phyloP scores from a whole-genome alignment of 2,329 filamentous ascomycete genomes.

The Exophiala viscosa region DNA sequence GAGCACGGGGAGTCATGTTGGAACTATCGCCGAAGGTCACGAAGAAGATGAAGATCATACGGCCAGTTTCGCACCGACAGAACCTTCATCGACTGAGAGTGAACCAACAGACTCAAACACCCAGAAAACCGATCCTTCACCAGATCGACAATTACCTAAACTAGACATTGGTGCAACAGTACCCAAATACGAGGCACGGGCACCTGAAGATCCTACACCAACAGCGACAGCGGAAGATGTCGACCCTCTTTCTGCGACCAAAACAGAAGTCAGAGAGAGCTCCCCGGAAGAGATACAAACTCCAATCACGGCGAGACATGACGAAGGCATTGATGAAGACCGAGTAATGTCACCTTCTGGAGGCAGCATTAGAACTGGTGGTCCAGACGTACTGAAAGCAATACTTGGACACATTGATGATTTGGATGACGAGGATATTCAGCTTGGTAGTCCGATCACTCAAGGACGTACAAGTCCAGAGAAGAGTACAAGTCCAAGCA shows the following conservation, averaged over 20 bases:
- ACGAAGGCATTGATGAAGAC: slow-evolving; percentile 8
- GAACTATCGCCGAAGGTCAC: slow-evolving; percentile 76
- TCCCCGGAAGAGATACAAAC: slow-evolving; percentile 5
- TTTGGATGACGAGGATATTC: slow-evolving; percentile 9
- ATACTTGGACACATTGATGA: slow-evolving; percentile 25
- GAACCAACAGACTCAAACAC: neutral
- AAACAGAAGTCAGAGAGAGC: neutral
- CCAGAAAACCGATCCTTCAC: slow-evolving; percentile 7
- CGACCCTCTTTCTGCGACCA: slow-evolving; percentile 17
- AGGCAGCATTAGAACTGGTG: slow-evolving; percentile 25
- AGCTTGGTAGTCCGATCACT: slow-evolving; percentile 3
- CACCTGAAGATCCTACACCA: slow-evolving; percentile 24
- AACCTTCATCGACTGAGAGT: neutral
- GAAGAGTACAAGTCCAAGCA: neutral
- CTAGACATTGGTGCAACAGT: slow-evolving; percentile 18
- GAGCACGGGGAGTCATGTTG: slow-evolving; percentile 72
- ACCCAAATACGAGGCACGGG: slow-evolving; percentile 21
- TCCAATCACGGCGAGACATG: slow-evolving; percentile 11
- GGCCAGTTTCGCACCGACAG: slow-evolving; percentile 6
- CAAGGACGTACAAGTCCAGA: slow-evolving; percentile 1
- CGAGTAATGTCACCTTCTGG: slow-evolving; percentile 23
- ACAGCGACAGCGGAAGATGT: slow-evolving; percentile 17
- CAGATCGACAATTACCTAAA: slow-evolving; percentile 10
- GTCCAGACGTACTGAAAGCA: slow-evolving; percentile 23
- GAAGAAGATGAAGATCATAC: slow-evolving; percentile 61